Conservation (phyloP, 2,329 filamentous ascomycete genomes). For the Escovopsis sp. region DNA sequence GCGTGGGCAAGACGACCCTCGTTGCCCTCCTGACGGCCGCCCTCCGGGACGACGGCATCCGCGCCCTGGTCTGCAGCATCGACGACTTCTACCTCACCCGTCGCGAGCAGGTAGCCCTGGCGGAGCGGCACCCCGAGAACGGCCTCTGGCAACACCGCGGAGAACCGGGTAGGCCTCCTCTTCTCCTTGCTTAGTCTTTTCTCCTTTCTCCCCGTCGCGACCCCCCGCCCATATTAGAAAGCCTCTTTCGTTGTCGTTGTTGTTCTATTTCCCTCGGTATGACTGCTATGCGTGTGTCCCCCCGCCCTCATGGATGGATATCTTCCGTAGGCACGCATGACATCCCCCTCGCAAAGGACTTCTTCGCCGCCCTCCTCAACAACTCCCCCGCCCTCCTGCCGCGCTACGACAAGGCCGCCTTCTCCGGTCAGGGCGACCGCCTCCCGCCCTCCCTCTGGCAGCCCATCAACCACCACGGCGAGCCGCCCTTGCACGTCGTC, state of each 20-base stretch:
- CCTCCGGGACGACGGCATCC: slow-evolving; percentile 40
- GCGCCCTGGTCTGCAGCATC: slow-evolving; percentile 64
- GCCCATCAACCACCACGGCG: slow-evolving; percentile 35
- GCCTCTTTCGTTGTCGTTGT: too few relatives aligned
- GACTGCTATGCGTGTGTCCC: not conserved
- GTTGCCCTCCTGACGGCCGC: slow-evolving; percentile 51
- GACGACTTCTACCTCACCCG: slow-evolving; percentile 83
- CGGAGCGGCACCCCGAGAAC: slow-evolving; percentile 52
- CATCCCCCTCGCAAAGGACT: slow-evolving; percentile 42
- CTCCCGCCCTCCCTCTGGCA: slow-evolving; percentile 48
- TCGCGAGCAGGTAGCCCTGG: slow-evolving; percentile 49
- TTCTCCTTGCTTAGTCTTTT: slow-evolving; percentile 1
- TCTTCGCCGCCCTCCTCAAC: slow-evolving; percentile 45
- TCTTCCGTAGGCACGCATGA: slow-evolving; percentile 50
- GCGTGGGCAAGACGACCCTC: slow-evolving; percentile 82
- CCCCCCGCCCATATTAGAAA: too few relatives aligned
- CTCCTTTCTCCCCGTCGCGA: not conserved
- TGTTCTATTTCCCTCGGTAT: not conserved
- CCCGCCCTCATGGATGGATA: not conserved
- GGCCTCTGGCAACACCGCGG: slow-evolving; percentile 67
- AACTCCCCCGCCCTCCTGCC: slow-evolving; percentile 46
- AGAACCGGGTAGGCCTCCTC: slow-evolving; percentile 46
- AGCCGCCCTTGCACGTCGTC: slow-evolving; percentile 43
- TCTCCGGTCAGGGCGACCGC: slow-evolving; percentile 63
- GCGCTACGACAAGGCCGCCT: slow-evolving; percentile 71